Evolutionary conservation across 306 rosid species (phyloP), one percentile per base, ranked within the genome.

Genomic region (Chamaecrista fasciculata): DNA sequence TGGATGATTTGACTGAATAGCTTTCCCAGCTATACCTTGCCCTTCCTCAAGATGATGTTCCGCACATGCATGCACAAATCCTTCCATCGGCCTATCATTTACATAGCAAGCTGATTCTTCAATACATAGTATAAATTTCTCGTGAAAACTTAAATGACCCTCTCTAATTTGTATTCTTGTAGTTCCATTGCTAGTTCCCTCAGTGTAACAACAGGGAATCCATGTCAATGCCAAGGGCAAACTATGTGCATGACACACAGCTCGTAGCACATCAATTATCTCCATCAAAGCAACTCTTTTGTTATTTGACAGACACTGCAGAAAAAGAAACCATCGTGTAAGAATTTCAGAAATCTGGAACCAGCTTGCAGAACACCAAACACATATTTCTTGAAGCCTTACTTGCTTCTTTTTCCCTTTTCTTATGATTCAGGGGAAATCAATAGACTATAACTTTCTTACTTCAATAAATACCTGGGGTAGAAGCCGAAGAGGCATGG

Each of bases 41-140:
- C 96, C 96, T 82, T 83, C 89, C 81, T 87, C 96, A 34, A 94
- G 97, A 82, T 91, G 84, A 82, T 91, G 96, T 44, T 91, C 88
- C 72, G 65, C 44, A 53, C 99, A 94, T 23, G 97, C 95, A 78
- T 68, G 83, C 31, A 91, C 89, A 82, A 94, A 94, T 23, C 91
- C 99, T 76, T 81, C 85, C 73, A 87, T 79, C 12, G 8, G 25
- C 72, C 75, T 80, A 66, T 87, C 96, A 75, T 91, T 89, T 31
- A 81, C 75, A 78, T 89, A 89, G 71, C 91, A 94, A 50, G 96
- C 96, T 21, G 90, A 84, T 84, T 85, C 96, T 80, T 91, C 91
- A n/a, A 89, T 77, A 73, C 99, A 91, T 24, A 94, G 73, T 59
- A 94, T 80, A 55, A 69, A 76, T 76, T 85, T 94, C 73, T 85